phyloP scores from a whole-genome alignment of 164 flowering plant genomes.

The Vitis rupestris region DNA sequence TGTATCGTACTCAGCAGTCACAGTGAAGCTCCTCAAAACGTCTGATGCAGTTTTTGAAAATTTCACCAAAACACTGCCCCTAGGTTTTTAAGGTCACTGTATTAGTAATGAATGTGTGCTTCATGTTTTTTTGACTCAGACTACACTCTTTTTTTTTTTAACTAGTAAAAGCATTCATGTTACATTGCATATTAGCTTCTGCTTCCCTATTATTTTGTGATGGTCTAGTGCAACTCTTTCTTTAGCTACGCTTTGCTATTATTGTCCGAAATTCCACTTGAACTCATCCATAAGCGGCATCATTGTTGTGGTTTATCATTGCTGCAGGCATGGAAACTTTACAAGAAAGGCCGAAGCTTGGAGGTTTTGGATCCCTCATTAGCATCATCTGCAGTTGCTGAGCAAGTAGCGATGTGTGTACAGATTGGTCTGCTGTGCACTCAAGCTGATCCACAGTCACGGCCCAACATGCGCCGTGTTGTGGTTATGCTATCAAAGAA shows the following conservation, averaged over 20 bases:
- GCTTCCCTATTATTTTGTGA: too few species aligned
- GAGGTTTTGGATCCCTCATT: constrained; percentile 69
- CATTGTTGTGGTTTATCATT: neutral
- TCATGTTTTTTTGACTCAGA: too few species aligned
- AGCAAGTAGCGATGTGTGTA: constrained; percentile 65
- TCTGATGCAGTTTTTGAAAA: too few species aligned
- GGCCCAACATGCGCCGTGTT: constrained; percentile 77
- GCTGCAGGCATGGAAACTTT: constrained; percentile 65
- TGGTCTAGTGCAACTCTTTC: neutral
- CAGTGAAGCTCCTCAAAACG: too few species aligned
- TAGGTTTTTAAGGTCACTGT: too few species aligned
- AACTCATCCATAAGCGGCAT: neutral
- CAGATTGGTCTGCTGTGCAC: constrained; percentile 76
- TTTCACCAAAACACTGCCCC: too few species aligned
- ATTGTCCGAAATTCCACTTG: too few species aligned
- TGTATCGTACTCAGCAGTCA: too few species aligned
- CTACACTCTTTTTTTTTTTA: too few species aligned
- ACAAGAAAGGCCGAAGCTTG: constrained; percentile 57
- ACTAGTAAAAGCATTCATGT: too few species aligned
- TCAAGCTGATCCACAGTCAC: constrained; percentile 64
- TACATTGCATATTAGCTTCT: too few species aligned
- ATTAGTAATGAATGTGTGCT: too few species aligned
- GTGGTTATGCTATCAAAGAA: constrained; percentile 62
- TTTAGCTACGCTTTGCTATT: neutral
- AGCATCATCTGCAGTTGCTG: constrained; percentile 38